Evolutionary conservation across 2,329 filamentous ascomycete species (phyloP).

Genomic region (Epichloe gansuensis): DNA sequence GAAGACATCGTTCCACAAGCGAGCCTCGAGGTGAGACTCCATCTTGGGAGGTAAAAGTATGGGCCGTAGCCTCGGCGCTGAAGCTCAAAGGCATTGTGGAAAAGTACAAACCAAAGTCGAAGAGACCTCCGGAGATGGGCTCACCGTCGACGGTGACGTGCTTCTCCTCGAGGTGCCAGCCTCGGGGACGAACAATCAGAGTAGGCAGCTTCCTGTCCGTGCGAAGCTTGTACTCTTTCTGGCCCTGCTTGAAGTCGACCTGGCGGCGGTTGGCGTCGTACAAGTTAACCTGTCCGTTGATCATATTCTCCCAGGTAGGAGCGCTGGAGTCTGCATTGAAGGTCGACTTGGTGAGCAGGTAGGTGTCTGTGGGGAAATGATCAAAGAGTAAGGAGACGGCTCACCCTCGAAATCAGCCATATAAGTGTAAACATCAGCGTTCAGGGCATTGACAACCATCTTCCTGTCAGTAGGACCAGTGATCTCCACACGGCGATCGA

Average conservation of each 20-base stretch:
- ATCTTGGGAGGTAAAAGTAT: constrained; percentile 98
- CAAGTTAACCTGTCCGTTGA: constrained; percentile 94
- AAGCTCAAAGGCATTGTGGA: constrained; percentile 89
- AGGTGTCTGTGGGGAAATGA: background rate
- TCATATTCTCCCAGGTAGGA: constrained; percentile 98
- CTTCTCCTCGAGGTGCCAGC: constrained; percentile 98
- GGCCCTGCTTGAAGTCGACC: constrained; percentile 90
- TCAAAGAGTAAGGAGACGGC: constrained; percentile 12
- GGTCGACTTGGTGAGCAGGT: background rate
- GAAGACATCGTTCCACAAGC: constrained; percentile 97
- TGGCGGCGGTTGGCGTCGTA: constrained; percentile 91
- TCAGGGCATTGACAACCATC: constrained; percentile 97
- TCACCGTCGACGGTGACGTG: constrained; percentile 93
- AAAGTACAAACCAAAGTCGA: constrained; percentile 99
- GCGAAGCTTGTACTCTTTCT: constrained; percentile 95
- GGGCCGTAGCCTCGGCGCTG: constrained; percentile 75
- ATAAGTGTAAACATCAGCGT: constrained; percentile 94
- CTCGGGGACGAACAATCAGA: constrained; percentile 84
- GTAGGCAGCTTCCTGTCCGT: constrained; percentile 78
- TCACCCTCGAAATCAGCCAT: constrained; percentile 98
- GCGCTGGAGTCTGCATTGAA: constrained; percentile 65
- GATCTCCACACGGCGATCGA: constrained; percentile 92
- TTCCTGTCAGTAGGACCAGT: constrained; percentile 95
- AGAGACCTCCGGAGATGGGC: constrained; percentile 82
- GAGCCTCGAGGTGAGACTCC: constrained; percentile 93